These are phyloP conservation scores for Cyberlindnera nakhonratchasimensis DNA, from an alignment of 805 yeast species.

Conservation along the genomic window DNA sequence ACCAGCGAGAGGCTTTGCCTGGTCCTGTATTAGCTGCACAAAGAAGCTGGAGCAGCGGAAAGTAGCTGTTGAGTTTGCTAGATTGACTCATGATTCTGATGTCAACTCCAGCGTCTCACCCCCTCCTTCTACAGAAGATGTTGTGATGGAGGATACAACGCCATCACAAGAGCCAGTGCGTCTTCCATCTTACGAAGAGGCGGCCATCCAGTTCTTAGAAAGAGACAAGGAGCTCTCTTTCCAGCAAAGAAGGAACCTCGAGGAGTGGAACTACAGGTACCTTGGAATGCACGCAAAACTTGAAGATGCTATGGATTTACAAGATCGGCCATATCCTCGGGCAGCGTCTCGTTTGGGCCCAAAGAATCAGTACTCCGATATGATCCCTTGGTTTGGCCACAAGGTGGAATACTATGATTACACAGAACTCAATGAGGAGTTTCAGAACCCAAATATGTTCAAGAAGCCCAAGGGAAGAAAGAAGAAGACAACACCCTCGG, in stretches of 20 bases:
- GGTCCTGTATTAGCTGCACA: conserved; percentile 86
- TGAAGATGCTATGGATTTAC: conserved; percentile 74
- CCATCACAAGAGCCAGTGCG: conserved; percentile 2
- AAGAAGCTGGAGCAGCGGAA: conserved; percentile 34
- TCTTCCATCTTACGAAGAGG: conserved; percentile 52
- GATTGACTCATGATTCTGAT: conserved; percentile 1
- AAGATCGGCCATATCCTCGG: conserved; percentile 76
- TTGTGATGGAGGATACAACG: not conserved
- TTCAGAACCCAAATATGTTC: conserved; percentile 18
- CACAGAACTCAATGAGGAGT: conserved; percentile 19
- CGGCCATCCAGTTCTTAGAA: conserved; percentile 51
- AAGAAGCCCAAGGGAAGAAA: conserved; percentile 25
- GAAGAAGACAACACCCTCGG: conserved; percentile 23
- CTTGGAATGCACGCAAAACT: conserved; percentile 70
- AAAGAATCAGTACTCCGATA: conserved; percentile 66
- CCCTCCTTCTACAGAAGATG: not conserved
- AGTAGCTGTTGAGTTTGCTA: conserved; percentile 17
- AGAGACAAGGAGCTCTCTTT: conserved; percentile 41
- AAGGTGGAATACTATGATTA: conserved; percentile 64
- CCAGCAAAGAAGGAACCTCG: conserved; percentile 48
- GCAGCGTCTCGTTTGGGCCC: conserved; percentile 76
- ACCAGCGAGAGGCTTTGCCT: conserved; percentile 84
- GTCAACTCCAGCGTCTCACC: not conserved
- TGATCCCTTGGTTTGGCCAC: conserved; percentile 61
- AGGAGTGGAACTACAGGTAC: conserved; percentile 81